Evolutionary conservation across 306 rosid genomes (phyloP).

Genomic region (Gastrolobium villosum): DNA sequence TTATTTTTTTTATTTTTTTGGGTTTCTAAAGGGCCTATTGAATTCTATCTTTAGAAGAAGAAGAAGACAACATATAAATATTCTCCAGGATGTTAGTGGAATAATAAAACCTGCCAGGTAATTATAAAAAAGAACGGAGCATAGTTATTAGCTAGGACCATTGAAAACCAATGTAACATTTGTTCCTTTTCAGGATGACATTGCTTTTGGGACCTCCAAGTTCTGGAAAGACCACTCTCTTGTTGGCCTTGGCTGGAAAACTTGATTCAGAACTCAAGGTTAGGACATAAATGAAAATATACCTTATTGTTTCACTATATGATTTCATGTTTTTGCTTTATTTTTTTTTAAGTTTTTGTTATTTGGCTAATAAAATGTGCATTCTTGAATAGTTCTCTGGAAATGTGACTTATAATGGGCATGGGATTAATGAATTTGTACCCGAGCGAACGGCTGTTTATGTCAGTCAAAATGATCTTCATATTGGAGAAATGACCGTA

Average conservation of each 20-base stretch:
- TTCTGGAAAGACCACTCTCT: conserved; percentile 83
- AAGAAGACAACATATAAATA: conserved; percentile 46
- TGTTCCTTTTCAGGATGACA: conserved; percentile 62
- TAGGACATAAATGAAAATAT: neutral
- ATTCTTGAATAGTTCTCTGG: conserved; percentile 60
- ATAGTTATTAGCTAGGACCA: neutral
- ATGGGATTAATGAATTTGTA: conserved; percentile 75
- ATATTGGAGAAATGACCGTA: conserved; percentile 74
- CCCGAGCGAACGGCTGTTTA: conserved; percentile 79
- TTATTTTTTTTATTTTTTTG: too few species aligned
- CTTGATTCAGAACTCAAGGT: conserved; percentile 71
- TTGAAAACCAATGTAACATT: neutral
- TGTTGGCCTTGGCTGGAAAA: conserved; percentile 77
- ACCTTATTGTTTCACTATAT: neutral
- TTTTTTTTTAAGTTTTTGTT: neutral
- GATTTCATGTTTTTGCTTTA: neutral
- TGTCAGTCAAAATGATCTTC: conserved; percentile 78
- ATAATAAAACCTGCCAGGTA: conserved; percentile 80
- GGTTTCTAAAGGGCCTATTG: conserved; percentile 44
- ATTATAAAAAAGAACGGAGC: neutral
- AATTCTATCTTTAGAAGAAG: conserved; percentile 1
- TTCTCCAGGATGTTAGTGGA: conserved; percentile 78
- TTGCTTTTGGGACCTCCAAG: conserved; percentile 91
- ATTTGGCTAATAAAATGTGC: neutral
- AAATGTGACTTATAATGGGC: conserved; percentile 72